Evolutionary conservation across 805 yeast genomes (phyloP), one percentile per base, ranked within the genome.

Genomic region (Pichia paraexigua): DNA sequence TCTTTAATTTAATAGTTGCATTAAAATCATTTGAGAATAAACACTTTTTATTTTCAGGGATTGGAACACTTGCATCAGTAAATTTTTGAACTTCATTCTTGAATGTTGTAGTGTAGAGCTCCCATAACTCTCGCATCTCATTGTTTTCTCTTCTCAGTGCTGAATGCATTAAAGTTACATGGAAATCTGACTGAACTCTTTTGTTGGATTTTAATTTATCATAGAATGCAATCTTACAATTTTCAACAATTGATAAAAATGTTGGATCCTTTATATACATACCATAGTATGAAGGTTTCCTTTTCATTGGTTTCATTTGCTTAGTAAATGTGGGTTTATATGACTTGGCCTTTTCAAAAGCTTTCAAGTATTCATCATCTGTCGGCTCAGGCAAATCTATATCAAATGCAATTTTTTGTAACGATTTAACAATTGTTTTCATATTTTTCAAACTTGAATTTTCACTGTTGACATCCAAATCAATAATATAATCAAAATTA

Each of bases 121-220:
- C 55, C 61, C 64, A 64, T 43, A 54, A 24, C 2, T 51, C 44
- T 32, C 54, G 54, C 8, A 48, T 28, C 17, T 47, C 45, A 12
- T 55, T 47, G 24, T 52, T 46, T 13, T 52, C 52, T 21, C 56
- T 62, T 9, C 56, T 53, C 17, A 60, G 54, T 0, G 57, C 53
- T 3, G 57, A 39, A 60, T 86, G 95, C 5, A 78, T 71, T 43
- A 86, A 61, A 0, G 95, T 88, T 3, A 87, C 76, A 61, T 87
- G 95, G 57, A 86, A 82, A 28, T 72, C 72, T 0, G 61, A 47
- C 56, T 81, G 87, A 1, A 83, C 63, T 35, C 81, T 65, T 1
- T 65, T 60, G 0, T 46, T 50, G 1, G 60, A 48, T 35, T 68
- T 56, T 13, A 79, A 52, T 20, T 45, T 45, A 6, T 35, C 25